Conservation (phyloP, 208 protist species). For the Wallacemonas sp. region DNA sequence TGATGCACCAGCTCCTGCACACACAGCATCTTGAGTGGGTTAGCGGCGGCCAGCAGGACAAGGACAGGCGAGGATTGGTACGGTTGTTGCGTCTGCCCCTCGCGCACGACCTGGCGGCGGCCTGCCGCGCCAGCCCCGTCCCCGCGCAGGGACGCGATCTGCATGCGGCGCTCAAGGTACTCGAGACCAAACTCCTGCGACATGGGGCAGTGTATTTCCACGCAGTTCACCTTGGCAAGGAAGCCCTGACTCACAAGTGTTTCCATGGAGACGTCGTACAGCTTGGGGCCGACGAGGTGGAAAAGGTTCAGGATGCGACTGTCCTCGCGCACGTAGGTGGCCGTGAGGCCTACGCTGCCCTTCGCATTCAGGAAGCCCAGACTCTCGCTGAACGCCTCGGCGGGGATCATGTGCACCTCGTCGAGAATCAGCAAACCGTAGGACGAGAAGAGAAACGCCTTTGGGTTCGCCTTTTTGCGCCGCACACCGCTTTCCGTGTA, state of each 20-base stretch:
- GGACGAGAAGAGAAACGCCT: conserved; percentile 77
- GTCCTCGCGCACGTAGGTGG: conserved; percentile 97
- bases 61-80: conserved; percentile 39
- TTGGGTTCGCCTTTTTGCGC: conserved; percentile 54
- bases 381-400: conserved; percentile 95
- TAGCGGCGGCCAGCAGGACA: conserved; percentile 80
- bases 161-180: conserved; percentile 74
- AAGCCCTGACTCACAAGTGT: conserved; percentile 95
- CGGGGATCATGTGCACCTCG: conserved; percentile 98
- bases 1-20: conserved; percentile 92
- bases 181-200: conserved; percentile 94
- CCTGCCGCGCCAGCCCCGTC: background rate
- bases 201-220: conserved; percentile 98
- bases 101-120: background rate
- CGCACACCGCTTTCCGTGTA: conserved; percentile 21
- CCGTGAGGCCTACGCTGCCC: conserved; percentile 98
- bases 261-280: conserved; percentile 99
- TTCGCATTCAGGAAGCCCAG: conserved; percentile 92
- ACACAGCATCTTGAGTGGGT: conserved; percentile 91
- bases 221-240: conserved; percentile 98
- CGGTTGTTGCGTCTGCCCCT: background rate
- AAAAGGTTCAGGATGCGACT: conserved; percentile 98
- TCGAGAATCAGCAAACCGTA: conserved; percentile 89
- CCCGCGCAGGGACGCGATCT: background rate
- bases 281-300: conserved; percentile 99